A percentile compares a stretch with the other conserved stretches of the same genome.
phyloP scores from a whole-genome alignment of 441 rosid genomes.

The Melastoma candidum region DNA sequence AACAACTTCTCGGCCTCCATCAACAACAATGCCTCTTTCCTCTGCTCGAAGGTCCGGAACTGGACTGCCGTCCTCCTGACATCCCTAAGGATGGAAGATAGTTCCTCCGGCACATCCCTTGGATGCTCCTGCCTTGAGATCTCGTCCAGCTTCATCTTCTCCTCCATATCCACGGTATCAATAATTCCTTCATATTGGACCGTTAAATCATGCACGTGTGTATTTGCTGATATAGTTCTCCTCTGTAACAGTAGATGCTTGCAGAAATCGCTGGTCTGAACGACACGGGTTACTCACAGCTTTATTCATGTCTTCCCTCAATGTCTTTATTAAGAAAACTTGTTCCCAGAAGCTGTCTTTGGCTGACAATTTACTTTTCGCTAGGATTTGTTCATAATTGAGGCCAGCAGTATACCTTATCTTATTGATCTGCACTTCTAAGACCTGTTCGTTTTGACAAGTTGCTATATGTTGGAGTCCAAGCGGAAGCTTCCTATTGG shows the following conservation, averaged over 20 bases:
- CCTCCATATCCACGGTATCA: slow-evolving; percentile 41
- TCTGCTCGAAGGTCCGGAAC: slow-evolving; percentile 44
- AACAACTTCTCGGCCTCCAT: slow-evolving; percentile 40
- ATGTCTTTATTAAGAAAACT: too few species aligned
- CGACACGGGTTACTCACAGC: slow-evolving; percentile 47
- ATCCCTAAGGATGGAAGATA: slow-evolving; percentile 31
- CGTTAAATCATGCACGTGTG: background rate
- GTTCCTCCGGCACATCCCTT: slow-evolving; percentile 37
- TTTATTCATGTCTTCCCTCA: background rate
- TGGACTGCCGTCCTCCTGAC: slow-evolving; percentile 28
- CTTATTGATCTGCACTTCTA: slow-evolving; percentile 87
- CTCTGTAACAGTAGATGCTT: slow-evolving; percentile 49
- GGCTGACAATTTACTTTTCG: background rate
- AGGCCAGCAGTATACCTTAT: slow-evolving; percentile 96
- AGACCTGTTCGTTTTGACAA: slow-evolving; percentile 97
- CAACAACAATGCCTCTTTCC: slow-evolving; percentile 39
- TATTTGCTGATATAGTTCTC: slow-evolving; percentile 9
- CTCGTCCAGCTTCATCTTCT: slow-evolving; percentile 36
- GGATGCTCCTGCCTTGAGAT: slow-evolving; percentile 24
- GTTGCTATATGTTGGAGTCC: slow-evolving; percentile 87
- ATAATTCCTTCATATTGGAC: slow-evolving; percentile 14
- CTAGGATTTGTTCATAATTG: slow-evolving; percentile 90
- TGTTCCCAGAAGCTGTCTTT: too few species aligned
- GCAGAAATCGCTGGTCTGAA: slow-evolving; percentile 95
- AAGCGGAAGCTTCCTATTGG: slow-evolving; percentile 74